Evolutionary conservation across 176 grass and related monocot genomes (phyloP), one percentile per base, ranked within the genome.

Genomic region (Oryza brachyantha): DNA sequence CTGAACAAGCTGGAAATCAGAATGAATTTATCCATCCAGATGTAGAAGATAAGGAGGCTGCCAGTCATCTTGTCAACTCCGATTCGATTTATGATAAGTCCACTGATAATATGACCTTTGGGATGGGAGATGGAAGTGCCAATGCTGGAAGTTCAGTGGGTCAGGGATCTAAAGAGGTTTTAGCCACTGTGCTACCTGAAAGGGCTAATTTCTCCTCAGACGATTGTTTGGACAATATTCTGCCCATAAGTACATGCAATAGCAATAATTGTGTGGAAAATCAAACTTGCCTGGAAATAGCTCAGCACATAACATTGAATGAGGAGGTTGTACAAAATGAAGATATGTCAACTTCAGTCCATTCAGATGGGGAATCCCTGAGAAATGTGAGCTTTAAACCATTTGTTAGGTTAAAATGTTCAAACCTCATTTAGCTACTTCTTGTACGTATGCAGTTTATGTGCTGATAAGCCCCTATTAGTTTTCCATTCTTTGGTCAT

Each of bases 321-420:
- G 21, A 72, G n/a, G 77, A 87, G 66, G 74, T 40, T 52, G 74
- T 58, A 21, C 9, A 40, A 42, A 35, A 66, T 74, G 74, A 79
- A 61, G 37, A 72, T 42, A 73, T 32, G 12, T 26, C 14, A 13
- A 59, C 76, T 69, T 74, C 71, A 66, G 45, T 42, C 67, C 77
- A 52, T 29, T 69, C 66, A 73, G 58, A 72, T 73, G 36, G 2
- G 27, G 26, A 72, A 45, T 75, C 35, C 60, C 70, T 10, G 8
- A 36, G 67, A 58, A 74, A 45, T 7, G 36, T 60, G 22, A 66
- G 70, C 69, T 80, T 61, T 38, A 68, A 65, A 81, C 64, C 2
- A 38, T 26, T 54, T 3, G 0, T 31, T 70, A n/a, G 43, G 60
- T 24, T 62, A 76, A 77, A 19, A 13, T 78, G 17, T 78, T 64